A percentile compares a stretch with the other conserved stretches of the same genome.
Conservation (phyloP, 208 protist species). For the Angomonas deanei region DNA sequence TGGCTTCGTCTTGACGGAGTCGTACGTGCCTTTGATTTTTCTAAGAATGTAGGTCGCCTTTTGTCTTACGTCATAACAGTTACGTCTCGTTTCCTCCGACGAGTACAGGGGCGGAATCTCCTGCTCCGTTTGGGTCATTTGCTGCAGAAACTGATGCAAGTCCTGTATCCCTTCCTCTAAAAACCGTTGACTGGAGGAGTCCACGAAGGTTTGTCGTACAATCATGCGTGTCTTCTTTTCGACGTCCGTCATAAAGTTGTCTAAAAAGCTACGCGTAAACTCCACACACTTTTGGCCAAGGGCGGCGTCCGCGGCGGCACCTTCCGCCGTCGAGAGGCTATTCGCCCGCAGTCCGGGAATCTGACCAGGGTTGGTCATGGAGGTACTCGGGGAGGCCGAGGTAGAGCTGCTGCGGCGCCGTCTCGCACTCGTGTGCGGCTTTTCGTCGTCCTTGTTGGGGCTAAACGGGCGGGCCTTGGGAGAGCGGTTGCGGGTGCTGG, state of each 20-base stretch:
- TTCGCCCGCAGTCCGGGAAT: constrained; percentile 10
- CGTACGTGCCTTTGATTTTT: constrained; percentile 48
- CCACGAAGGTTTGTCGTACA: constrained; percentile 41
- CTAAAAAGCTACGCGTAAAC: constrained; percentile 40
- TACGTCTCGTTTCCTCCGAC: constrained; percentile 24
- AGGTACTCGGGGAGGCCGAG: neutral
- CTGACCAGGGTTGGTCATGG: constrained; percentile 10
- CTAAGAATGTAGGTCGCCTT: constrained; percentile 42
- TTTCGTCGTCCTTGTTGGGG: neutral
- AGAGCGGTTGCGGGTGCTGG: neutral
- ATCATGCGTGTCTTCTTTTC: constrained; percentile 30
- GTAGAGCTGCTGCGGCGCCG: neutral
- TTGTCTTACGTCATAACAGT: constrained; percentile 31
- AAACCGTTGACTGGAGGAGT: constrained; percentile 31
- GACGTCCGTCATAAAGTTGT: constrained; percentile 31
- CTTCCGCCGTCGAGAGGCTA: constrained; percentile 7
- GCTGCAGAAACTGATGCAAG: constrained; percentile 38
- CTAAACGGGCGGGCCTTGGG: neutral
- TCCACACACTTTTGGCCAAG: constrained; percentile 25
- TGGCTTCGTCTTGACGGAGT: constrained; percentile 28
- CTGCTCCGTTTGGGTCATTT: constrained; percentile 27
- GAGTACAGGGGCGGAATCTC: constrained; percentile 41
- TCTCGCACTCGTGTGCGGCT: constrained; percentile 10
- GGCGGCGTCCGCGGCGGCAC: constrained; percentile 23
- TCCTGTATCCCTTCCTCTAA: constrained; percentile 37